Evolutionary conservation across 148 eudicot species (phyloP).

Genomic region (Heliosperma pusillum): DNA sequence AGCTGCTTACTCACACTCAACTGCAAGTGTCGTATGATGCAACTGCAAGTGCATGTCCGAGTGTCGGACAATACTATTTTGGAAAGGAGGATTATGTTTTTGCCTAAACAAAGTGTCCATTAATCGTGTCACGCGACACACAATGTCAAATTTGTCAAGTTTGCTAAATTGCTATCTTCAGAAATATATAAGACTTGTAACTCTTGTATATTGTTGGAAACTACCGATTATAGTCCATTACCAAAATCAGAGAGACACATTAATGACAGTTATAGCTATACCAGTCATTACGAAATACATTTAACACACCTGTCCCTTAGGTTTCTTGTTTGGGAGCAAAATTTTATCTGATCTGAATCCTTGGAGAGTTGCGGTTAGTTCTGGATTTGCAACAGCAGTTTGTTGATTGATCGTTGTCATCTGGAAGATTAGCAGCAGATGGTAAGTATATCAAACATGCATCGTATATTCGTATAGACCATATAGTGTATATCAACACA

Average conservation of each 20-base stretch:
- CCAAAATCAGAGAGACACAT: no score
- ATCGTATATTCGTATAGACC: no score
- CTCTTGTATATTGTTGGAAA: no score
- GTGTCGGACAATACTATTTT: not conserved
- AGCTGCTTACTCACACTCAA: not conserved
- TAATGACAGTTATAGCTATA: no score
- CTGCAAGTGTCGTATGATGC: no score
- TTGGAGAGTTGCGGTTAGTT: constrained; percentile 57
- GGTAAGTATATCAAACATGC: not conserved
- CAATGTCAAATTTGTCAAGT: no score
- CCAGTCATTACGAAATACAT: not conserved
- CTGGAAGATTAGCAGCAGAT: constrained; percentile 29
- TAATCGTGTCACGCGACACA: no score
- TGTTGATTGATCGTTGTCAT: constrained; percentile 76
- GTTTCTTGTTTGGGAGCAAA: constrained; percentile 56
- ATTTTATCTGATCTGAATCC: constrained; percentile 64
- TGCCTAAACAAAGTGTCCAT: not conserved
- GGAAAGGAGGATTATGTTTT: not conserved
- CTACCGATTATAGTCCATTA: no score
- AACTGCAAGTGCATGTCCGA: not conserved
- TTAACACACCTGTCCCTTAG: constrained; percentile 60
- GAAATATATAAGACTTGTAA: no score
- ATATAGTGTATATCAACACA: no score
- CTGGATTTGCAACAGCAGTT: constrained; percentile 49
- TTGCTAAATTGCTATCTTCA: no score